Conservation (phyloP, 495 filamentous ascomycete genomes). For the Xylaria intraflava region DNA sequence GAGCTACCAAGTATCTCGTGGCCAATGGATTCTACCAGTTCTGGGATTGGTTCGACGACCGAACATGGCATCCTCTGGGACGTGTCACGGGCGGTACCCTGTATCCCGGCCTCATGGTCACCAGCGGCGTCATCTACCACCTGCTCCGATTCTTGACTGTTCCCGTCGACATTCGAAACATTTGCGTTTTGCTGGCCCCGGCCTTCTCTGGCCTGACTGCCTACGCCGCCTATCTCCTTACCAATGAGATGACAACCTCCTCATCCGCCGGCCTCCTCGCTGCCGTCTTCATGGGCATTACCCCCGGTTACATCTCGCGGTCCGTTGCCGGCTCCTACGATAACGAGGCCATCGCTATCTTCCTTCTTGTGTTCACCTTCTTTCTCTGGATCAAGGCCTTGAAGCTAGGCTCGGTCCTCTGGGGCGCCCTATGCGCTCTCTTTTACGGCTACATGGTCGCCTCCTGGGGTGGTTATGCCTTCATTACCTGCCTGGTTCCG, state of each 20-base stretch:
- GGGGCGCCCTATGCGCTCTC: constrained; percentile 88
- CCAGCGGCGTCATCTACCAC: constrained; percentile 95
- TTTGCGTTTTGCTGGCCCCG: constrained; percentile 94
- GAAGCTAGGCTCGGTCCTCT: constrained; percentile 91
- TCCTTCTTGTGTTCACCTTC: constrained; percentile 97
- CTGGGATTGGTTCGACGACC: constrained; percentile 99
- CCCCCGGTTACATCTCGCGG: constrained; percentile 94
- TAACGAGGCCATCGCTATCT: constrained; percentile 99
- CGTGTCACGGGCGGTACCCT: constrained; percentile 98
- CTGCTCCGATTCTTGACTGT: constrained; percentile 83
- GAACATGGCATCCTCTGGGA: constrained; percentile 99
- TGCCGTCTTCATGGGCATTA: constrained; percentile 94
- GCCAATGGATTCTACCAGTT: constrained; percentile 97
- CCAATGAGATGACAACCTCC: constrained; percentile 88
- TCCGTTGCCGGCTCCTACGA: constrained; percentile 99
- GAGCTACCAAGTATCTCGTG: constrained; percentile 95
- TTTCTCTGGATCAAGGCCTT: constrained; percentile 98
- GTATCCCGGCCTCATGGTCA: constrained; percentile 98
- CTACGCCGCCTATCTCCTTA: constrained; percentile 89
- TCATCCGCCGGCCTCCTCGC: constrained; percentile 92
- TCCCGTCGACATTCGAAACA: constrained; percentile 97
- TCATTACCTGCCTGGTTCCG: constrained; percentile 97
- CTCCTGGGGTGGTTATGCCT: constrained; percentile 99
- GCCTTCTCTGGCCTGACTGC: constrained; percentile 95
- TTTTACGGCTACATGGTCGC: constrained; percentile 99